Percentiles rank a stretch among this genome's conserved stretches.
phyloP scores from a whole-genome alignment of 345 rosid species.

The Populus simonii region DNA sequence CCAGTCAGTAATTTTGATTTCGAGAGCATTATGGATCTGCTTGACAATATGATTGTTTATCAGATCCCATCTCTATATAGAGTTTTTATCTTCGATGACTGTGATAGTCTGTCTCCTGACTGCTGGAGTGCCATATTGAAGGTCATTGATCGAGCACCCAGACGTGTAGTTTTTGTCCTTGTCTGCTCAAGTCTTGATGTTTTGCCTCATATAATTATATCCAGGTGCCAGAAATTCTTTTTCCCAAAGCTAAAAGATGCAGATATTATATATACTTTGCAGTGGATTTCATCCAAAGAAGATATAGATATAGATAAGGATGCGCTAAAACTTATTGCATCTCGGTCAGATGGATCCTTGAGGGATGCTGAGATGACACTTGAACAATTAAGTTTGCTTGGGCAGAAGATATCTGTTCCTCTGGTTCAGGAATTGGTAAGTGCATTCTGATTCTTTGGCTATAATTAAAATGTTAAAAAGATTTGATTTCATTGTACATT shows the following conservation, averaged over 20 bases:
- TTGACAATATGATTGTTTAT: slow-evolving; percentile 59
- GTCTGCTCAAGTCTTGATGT: slow-evolving; percentile 85
- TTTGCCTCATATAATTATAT: slow-evolving; percentile 83
- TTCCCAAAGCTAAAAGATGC: slow-evolving; percentile 91
- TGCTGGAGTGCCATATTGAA: slow-evolving; percentile 84
- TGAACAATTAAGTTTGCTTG: slow-evolving; percentile 87
- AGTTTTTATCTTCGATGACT: slow-evolving; percentile 77
- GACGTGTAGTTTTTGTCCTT: slow-evolving; percentile 75
- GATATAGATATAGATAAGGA: slow-evolving; percentile 65
- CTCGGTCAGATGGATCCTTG: slow-evolving; percentile 95
- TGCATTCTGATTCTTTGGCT: slow-evolving; percentile 9
- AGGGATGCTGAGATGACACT: slow-evolving; percentile 97
- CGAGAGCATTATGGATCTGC: slow-evolving; percentile 60
- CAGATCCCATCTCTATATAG: slow-evolving; percentile 52
- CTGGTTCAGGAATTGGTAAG: slow-evolving; percentile 95
- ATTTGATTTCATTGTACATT: neutral
- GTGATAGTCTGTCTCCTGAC: slow-evolving; percentile 69
- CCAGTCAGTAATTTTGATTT: slow-evolving; percentile 75
- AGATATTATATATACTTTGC: slow-evolving; percentile 74
- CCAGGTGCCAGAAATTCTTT: slow-evolving; percentile 95
- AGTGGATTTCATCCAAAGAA: slow-evolving; percentile 73
- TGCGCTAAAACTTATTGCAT: slow-evolving; percentile 86
- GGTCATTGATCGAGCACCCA: slow-evolving; percentile 76
- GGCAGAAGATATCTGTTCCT: slow-evolving; percentile 74
- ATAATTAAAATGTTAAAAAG: neutral